Conservation (phyloP, 129 eudicot species). For the Gnaphalium uliginosum region DNA sequence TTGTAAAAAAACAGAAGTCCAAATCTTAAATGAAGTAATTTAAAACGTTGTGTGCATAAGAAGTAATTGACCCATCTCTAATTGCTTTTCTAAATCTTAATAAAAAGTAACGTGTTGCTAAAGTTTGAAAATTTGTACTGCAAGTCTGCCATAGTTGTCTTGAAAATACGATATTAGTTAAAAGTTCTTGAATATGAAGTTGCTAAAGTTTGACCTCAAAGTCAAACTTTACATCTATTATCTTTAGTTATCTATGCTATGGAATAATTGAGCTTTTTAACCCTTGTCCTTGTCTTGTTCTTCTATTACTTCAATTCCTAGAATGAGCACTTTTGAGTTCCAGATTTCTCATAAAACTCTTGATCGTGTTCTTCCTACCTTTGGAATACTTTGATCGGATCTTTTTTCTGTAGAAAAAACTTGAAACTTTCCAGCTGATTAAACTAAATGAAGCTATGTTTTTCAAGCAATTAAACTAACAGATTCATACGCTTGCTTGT, state of each 20-base stretch:
- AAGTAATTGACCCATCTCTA: too few relatives aligned
- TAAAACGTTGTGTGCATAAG: too few relatives aligned
- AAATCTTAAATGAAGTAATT: too few relatives aligned
- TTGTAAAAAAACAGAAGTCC: too few relatives aligned
- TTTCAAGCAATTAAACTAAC: neutral
- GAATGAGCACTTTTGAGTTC: neutral
- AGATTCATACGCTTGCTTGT: neutral
- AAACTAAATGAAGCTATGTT: too few relatives aligned
- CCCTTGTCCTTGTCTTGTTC: neutral
- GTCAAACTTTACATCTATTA: neutral
- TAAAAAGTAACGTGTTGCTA: neutral
- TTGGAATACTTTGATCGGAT: neutral
- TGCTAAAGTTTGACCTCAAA: slow-evolving; percentile 19
- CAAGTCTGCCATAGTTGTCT: neutral
- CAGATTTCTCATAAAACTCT: neutral
- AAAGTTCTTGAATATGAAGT: neutral
- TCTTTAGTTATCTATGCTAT: neutral
- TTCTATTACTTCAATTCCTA: slow-evolving; percentile 12
- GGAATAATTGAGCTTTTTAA: neutral
- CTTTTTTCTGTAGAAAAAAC: neutral
- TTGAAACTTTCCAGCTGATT: neutral
- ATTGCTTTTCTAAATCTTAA: neutral
- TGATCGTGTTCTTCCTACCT: neutral
- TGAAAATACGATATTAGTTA: neutral
- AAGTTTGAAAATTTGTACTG: neutral